Evolutionary conservation across 495 filamentous ascomycete genomes (phyloP).

Genomic region (Haplographium delicatum): DNA sequence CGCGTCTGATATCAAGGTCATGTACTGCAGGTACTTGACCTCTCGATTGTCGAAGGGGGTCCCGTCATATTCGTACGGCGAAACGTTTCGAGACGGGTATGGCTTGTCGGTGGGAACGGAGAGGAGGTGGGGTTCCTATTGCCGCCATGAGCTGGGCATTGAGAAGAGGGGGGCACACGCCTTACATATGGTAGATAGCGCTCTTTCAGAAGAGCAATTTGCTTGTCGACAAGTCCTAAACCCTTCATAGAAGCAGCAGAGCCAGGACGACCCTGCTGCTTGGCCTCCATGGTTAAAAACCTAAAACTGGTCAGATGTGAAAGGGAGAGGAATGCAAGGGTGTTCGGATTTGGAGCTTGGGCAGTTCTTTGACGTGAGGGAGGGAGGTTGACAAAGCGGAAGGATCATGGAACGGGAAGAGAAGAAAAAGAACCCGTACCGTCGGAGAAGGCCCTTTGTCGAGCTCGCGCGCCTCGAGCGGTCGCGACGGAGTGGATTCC

Average conservation of each 20-base stretch:
- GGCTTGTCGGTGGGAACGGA: conserved; percentile 15
- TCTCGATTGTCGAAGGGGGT: conserved; percentile 22
- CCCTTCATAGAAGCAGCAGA: background rate
- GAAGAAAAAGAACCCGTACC: background rate
- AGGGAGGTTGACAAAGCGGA: background rate
- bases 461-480: background rate
- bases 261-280: conserved; percentile 13
- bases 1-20: conserved; percentile 24
- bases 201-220: conserved; percentile 15
- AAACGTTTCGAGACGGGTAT: background rate
- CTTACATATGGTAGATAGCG: conserved; percentile 21
- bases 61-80: conserved; percentile 17
- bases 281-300: conserved; percentile 17
- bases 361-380: background rate
- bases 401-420: background rate
- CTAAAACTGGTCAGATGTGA: conserved; percentile 5
- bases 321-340: background rate
- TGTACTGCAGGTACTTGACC: conserved; percentile 24
- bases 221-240: conserved; percentile 10
- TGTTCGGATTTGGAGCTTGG: background rate
- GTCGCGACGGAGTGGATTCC: background rate
- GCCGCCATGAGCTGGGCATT: conserved; percentile 3
- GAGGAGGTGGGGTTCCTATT: conserved; percentile 24
- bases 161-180: background rate
- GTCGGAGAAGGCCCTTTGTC: background rate